These are phyloP conservation scores for Porcisia deanei DNA, from an alignment of 208 protist genomes.

Conservation along the genomic window DNA sequence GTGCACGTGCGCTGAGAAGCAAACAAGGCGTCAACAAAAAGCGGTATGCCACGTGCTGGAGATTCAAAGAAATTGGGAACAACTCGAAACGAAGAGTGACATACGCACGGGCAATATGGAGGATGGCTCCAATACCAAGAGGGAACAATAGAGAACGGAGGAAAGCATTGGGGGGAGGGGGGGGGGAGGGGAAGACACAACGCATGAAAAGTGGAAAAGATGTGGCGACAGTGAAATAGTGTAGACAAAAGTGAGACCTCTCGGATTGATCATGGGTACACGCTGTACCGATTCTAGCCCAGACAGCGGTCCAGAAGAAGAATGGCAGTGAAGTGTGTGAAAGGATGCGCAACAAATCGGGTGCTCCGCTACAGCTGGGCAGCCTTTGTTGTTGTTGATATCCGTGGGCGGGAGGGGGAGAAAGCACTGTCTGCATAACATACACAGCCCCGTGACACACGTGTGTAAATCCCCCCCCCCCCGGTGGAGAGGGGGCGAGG, in stretches of 20 bases:
- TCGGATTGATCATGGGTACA: not conserved
- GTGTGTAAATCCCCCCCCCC: not conserved
- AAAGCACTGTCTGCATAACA: not conserved
- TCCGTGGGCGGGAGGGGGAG: not conserved
- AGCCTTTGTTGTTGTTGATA: not conserved
- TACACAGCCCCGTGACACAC: not conserved
- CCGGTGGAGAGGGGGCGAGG: too few species aligned
- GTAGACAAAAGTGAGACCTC: not conserved
- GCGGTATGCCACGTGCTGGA: not conserved
- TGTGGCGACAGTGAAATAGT: not conserved
- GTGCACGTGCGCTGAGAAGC: not conserved
- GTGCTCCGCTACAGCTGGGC: not conserved
- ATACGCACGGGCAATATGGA: not conserved
- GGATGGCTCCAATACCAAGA: not conserved
- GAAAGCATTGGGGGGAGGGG: not conserved
- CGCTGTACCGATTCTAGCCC: not conserved
- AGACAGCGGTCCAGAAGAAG: not conserved
- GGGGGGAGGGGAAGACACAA: not conserved
- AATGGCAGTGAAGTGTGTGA: not conserved
- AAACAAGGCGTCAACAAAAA: not conserved
- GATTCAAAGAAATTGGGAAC: slow-evolving; percentile 1
- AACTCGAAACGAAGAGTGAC: not conserved
- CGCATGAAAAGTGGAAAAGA: not conserved
- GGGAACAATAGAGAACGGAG: not conserved
- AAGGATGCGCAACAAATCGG: not conserved